A percentile compares a stretch with the other conserved stretches of the same genome.
Conservation (phyloP, 345 rosid species). For the Odontarrhena argentea region DNA sequence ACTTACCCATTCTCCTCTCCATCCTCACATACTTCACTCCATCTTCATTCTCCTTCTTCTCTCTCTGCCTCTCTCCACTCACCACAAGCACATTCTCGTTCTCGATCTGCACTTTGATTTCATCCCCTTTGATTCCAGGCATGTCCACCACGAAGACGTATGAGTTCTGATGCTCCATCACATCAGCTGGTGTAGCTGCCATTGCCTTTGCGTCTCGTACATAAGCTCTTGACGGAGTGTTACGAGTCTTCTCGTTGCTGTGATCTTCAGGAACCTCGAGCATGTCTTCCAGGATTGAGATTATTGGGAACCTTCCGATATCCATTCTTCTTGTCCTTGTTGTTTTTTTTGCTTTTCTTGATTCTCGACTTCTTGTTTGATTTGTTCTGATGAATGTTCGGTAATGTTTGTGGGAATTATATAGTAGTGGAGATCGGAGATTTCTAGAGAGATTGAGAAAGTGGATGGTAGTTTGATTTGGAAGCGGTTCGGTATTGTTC, state of each 20-base stretch:
- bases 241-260: slow-evolving; percentile 35
- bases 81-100: slow-evolving; percentile 64
- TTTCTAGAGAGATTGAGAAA: slow-evolving; percentile 32
- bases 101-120: slow-evolving; percentile 78
- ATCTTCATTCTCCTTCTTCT: slow-evolving; percentile 59
- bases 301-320: slow-evolving; percentile 48
- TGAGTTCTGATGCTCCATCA: slow-evolving; percentile 54
- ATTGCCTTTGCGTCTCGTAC: slow-evolving; percentile 73
- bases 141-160: slow-evolving; percentile 71
- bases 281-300: slow-evolving; percentile 58
- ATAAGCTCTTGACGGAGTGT: slow-evolving; percentile 58
- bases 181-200: slow-evolving; percentile 88
- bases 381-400: neutral
- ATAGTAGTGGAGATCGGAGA: slow-evolving; percentile 13
- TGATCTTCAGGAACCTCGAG: slow-evolving; percentile 50
- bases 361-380: neutral
- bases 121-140: slow-evolving; percentile 74
- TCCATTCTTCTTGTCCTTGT: slow-evolving; percentile 38
- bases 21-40: slow-evolving; percentile 62
- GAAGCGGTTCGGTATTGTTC: slow-evolving; percentile 33
- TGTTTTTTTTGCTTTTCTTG: neutral
- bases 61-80: slow-evolving; percentile 66
- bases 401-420: neutral
- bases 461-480: slow-evolving; percentile 6
- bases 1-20: slow-evolving; percentile 82